Conservation (phyloP, 208 protist genomes). For the Tritrichomonas musculus region DNA sequence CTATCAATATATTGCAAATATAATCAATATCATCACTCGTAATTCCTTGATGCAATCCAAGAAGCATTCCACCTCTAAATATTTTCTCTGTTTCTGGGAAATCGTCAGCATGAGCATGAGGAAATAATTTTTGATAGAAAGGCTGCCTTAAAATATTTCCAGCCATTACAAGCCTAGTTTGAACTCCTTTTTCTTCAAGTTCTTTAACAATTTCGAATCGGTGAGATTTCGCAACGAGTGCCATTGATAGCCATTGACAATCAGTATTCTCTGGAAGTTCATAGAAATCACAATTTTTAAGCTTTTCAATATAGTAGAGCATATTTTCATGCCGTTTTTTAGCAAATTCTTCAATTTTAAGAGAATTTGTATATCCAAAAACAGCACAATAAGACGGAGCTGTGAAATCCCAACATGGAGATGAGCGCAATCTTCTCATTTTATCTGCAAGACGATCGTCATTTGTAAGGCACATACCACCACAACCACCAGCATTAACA, state of each 20-base stretch:
- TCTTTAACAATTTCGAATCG: conserved; percentile 36
- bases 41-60: conserved; percentile 17
- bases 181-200: conserved; percentile 38
- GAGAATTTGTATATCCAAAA: conserved; percentile 42
- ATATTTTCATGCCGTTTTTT: conserved; percentile 25
- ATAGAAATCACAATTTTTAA: not conserved
- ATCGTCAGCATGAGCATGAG: not conserved
- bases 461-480: conserved; percentile 49
- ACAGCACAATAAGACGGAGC: conserved; percentile 43
- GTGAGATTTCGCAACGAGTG: conserved; percentile 29
- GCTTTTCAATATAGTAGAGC: conserved; percentile 24
- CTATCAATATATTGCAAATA: not conserved
- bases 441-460: conserved; percentile 39
- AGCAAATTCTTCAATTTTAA: conserved; percentile 36
- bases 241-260: conserved; percentile 40
- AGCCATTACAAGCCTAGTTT: conserved; percentile 45
- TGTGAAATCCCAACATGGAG: conserved; percentile 38
- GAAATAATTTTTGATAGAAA: conserved; percentile 35
- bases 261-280: conserved; percentile 32
- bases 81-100: not conserved
- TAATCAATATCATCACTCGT: not conserved
- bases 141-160: conserved; percentile 47
- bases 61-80: not conserved
- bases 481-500: conserved; percentile 44
- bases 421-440: not conserved